phyloP scores from a whole-genome alignment of 2,329 filamentous ascomycete species.

The Sporothrix dimorphospora region DNA sequence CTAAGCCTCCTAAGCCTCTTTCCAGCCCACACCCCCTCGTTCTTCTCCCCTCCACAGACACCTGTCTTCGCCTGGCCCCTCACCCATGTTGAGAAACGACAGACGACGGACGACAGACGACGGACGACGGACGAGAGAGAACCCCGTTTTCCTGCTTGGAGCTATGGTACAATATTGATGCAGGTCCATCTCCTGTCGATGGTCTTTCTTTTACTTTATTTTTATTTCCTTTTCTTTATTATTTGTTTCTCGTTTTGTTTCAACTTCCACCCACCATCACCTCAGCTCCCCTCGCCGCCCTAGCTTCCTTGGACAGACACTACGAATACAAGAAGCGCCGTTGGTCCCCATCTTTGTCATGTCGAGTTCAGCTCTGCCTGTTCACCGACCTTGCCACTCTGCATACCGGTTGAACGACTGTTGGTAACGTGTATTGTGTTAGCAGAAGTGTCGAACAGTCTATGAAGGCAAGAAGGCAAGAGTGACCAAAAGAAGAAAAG shows the following conservation, averaged over 20 bases:
- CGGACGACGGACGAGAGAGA: background rate
- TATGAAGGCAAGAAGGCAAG: background rate
- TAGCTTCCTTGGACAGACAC: constrained; percentile 9
- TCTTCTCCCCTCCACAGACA: background rate
- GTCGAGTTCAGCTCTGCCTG: constrained; percentile 28
- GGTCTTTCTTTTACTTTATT: background rate
- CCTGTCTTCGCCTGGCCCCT: background rate
- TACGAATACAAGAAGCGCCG: constrained; percentile 28
- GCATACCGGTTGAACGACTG: background rate
- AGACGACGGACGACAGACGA: background rate
- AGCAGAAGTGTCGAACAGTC: background rate
- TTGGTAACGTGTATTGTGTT: background rate
- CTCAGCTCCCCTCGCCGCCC: constrained; percentile 13
- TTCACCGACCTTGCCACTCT: constrained; percentile 18
- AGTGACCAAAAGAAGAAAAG: background rate
- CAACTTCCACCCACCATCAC: background rate
- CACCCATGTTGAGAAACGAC: background rate
- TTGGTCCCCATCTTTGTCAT: constrained; percentile 25
- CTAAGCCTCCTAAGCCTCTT: background rate
- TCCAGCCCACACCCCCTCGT: background rate
- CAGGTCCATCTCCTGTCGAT: background rate
- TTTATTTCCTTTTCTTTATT: background rate
- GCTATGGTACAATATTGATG: background rate
- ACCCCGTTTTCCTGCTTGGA: background rate
- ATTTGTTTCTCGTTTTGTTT: background rate